Conservation (phyloP, 768 basidiomycete species). For the Termitomyces sp. region DNA sequence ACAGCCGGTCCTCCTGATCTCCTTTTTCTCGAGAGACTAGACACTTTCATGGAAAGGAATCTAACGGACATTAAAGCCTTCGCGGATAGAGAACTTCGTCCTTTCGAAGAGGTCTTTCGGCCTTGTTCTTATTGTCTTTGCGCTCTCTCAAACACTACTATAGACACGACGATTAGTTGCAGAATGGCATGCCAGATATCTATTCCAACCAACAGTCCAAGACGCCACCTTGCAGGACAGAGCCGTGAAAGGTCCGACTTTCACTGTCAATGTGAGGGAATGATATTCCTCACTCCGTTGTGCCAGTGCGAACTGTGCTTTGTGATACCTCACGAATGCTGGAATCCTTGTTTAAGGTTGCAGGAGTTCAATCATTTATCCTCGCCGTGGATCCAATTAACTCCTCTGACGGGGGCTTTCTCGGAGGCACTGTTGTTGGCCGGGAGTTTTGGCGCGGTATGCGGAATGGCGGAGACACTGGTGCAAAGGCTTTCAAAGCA, state of each 20-base stretch:
- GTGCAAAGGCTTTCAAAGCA: constrained; percentile 52
- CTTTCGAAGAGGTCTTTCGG: constrained; percentile 55
- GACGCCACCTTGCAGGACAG: constrained; percentile 10
- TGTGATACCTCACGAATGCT: constrained; percentile 47
- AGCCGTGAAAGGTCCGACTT: constrained; percentile 18
- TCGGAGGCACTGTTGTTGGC: constrained; percentile 58
- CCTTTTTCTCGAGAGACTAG: constrained; percentile 62
- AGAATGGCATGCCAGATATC: constrained; percentile 59
- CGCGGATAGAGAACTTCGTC: constrained; percentile 51
- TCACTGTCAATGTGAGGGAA: constrained; percentile 4
- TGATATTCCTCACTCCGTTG: constrained; percentile 12
- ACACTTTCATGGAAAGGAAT: constrained; percentile 58
- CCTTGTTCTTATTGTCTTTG: constrained; percentile 14
- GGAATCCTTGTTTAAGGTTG: constrained; percentile 45
- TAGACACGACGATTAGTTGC: constrained; percentile 52
- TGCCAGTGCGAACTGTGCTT: constrained; percentile 43
- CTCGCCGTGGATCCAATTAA: constrained; percentile 55
- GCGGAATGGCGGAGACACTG: constrained; percentile 53
- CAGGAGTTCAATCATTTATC: constrained; percentile 58
- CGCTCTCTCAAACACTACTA: constrained; percentile 19
- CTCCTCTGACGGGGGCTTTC: constrained; percentile 46
- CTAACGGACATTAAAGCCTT: constrained; percentile 56
- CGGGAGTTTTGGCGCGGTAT: constrained; percentile 66
- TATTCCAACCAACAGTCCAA: constrained; percentile 34
- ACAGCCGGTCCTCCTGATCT: constrained; percentile 34